Evolutionary conservation across 768 basidiomycete genomes (phyloP), one percentile per base, ranked within the genome.

Genomic region (Mycena belliarum): DNA sequence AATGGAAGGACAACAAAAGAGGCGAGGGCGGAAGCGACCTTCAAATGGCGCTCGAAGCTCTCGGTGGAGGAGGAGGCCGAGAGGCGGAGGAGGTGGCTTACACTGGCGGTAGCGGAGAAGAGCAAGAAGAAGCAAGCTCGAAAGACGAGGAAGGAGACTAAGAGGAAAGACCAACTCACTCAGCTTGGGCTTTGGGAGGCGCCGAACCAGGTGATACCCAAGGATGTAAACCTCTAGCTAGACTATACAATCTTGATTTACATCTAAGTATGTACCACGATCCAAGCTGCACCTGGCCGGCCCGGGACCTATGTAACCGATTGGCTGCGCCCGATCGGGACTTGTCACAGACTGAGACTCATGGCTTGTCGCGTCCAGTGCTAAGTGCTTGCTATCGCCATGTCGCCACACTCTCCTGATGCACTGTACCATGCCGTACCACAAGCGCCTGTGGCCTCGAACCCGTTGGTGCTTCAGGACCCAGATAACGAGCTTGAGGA

Each of bases 11-110:
- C 79, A 23, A 71, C 72, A 55, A 76, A 78, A 61, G 86, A 88
- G 57, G 89, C 87, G 3, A 82, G 79, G 42, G 86, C 86, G 12
- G 90, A 93, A 66, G 91, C 88, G 46, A 79, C 79, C 33, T 91
- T 83, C 77, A 89, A 86, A 71, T 93, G 84, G 81, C 78, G 84
- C 59, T 77, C 83, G 66, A 76, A 76, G 61, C 57, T 91, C 54
- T 78, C 81, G 55, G 78, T 81, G 48, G 80, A 88, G 60, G 75
- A 80, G 57, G 82, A 82, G 61, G 82, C 79, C 48, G 79, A 83
- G 69, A 78, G 81, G 73, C 87, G 86, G 76, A 79, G 79, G 62
- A 81, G 78, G 68, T 80, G 79, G 75, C 80, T 80, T 69, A 73
- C 78, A 55, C 71, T 73, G 63, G 75, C 78, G 33, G 76, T 78